Conservation (phyloP, 495 filamentous ascomycete species). For the Aspergillus taichungensis region DNA sequence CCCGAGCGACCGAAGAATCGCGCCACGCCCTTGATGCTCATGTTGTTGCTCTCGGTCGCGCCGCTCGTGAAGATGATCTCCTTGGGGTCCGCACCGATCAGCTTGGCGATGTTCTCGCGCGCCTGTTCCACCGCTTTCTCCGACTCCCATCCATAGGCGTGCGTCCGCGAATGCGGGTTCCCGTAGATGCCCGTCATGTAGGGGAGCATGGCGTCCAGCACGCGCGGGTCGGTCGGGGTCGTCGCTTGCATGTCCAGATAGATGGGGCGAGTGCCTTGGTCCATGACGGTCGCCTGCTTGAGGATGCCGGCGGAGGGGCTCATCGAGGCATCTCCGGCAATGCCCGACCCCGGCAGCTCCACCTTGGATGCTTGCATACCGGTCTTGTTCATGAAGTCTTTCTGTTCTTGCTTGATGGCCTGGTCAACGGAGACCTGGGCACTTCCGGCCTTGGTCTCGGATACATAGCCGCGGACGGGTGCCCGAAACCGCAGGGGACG, state of each 20-base stretch:
- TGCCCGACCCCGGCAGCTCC: conserved; percentile 47
- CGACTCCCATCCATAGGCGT: conserved; percentile 98
- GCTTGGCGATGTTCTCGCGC: conserved; percentile 67
- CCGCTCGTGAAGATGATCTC: conserved; percentile 99
- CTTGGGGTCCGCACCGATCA: conserved; percentile 92
- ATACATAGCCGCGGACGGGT: conserved; percentile 60
- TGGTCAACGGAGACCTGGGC: conserved; percentile 79
- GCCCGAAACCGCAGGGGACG: conserved; percentile 37
- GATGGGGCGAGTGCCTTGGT: conserved; percentile 87
- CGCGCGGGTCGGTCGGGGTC: conserved; percentile 89
- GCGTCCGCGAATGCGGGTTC: conserved; percentile 94
- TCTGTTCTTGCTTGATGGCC: conserved; percentile 74
- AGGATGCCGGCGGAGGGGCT: conserved; percentile 81
- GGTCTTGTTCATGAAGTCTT: conserved; percentile 65
- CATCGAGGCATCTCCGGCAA: conserved; percentile 59
- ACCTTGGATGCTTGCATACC: conserved; percentile 47
- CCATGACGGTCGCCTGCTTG: conserved; percentile 88
- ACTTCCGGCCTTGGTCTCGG: conserved; percentile 68
- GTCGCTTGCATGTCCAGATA: conserved; percentile 99
- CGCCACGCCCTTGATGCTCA: conserved; percentile 97
- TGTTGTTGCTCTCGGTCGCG: conserved; percentile 98
- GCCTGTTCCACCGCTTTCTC: conserved; percentile 88
- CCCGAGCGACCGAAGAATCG: conserved; percentile 84
- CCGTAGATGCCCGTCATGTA: conserved; percentile 90
- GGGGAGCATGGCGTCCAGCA: conserved; percentile 93